Evolutionary conservation across 169 alveolate species (phyloP).

Genomic region (Cytauxzoon felis): DNA sequence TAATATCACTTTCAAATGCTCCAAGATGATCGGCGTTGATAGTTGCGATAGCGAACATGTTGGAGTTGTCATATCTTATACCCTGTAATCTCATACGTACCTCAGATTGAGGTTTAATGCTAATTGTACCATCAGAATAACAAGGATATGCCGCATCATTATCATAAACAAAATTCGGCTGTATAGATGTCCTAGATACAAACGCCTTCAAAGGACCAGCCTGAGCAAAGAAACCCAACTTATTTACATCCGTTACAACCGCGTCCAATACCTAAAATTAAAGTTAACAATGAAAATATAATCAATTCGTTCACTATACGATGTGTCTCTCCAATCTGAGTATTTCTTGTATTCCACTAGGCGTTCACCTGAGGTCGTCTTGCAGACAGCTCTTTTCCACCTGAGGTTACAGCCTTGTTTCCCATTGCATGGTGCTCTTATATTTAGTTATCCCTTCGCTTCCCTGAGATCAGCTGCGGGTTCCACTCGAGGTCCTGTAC

Average conservation of each 20-base stretch:
- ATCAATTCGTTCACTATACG: no score
- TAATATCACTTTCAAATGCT: slow-evolving; percentile 70
- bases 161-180: slow-evolving; percentile 79
- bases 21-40: slow-evolving; percentile 85
- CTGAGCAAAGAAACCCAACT: slow-evolving; percentile 85
- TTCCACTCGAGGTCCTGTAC: no score
- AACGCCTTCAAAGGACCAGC: slow-evolving; percentile 89
- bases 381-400: no score
- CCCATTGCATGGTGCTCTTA: no score
- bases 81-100: slow-evolving; percentile 86
- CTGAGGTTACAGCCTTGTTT: no score
- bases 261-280: slow-evolving; percentile 81
- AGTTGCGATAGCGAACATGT: slow-evolving; percentile 87
- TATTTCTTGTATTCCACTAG: neutral
- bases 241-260: slow-evolving; percentile 85
- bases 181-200: slow-evolving; percentile 84
- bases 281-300: no score
- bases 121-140: slow-evolving; percentile 79
- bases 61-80: slow-evolving; percentile 82
- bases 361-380: neutral
- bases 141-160: slow-evolving; percentile 82
- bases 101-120: slow-evolving; percentile 79
- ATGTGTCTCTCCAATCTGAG: neutral
- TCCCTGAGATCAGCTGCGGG: no score
- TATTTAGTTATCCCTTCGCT: no score